A percentile compares a stretch with the other conserved stretches of the same genome.
Conservation (phyloP, 2,329 filamentous ascomycete species). For the Sclerotinia minor region DNA sequence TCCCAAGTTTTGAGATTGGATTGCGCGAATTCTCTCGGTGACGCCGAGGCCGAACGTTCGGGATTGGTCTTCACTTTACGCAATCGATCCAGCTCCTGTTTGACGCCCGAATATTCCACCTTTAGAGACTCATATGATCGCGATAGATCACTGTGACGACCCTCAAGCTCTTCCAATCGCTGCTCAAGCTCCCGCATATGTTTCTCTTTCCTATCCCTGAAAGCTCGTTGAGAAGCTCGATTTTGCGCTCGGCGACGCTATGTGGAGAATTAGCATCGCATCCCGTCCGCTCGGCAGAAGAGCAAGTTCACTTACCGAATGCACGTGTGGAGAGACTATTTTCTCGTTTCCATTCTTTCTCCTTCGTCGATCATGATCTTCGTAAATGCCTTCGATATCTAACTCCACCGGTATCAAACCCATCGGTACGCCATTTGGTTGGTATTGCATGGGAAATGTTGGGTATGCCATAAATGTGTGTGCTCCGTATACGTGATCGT, state of each 20-base stretch:
- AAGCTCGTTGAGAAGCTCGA: constrained; percentile 60
- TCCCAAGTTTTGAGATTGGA: constrained; percentile 31
- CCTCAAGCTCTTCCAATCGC: constrained; percentile 54
- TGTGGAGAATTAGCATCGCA: constrained; percentile 24
- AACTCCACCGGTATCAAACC: constrained; percentile 41
- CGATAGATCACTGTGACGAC: constrained; percentile 56
- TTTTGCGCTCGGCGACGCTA: constrained; percentile 61
- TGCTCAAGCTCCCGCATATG: constrained; percentile 63
- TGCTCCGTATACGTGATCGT: constrained; percentile 36
- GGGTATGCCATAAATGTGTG: constrained; percentile 38
- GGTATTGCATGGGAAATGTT: constrained; percentile 38
- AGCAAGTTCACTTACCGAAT: constrained; percentile 36
- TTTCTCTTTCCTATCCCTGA: constrained; percentile 63
- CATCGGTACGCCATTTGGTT: constrained; percentile 33
- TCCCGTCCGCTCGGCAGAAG: neutral
- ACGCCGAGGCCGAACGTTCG: constrained; percentile 23
- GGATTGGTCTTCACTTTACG: constrained; percentile 31
- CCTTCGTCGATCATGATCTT: constrained; percentile 41
- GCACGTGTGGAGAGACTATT: constrained; percentile 40
- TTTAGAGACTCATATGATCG: constrained; percentile 55
- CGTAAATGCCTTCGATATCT: constrained; percentile 42
- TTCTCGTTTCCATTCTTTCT: constrained; percentile 39
- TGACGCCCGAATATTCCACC: constrained; percentile 40
- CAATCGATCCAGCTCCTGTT: constrained; percentile 39
- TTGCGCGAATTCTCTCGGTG: constrained; percentile 25